Conservation (phyloP, 495 filamentous ascomycete species). For the Daldinia vernicosa region DNA sequence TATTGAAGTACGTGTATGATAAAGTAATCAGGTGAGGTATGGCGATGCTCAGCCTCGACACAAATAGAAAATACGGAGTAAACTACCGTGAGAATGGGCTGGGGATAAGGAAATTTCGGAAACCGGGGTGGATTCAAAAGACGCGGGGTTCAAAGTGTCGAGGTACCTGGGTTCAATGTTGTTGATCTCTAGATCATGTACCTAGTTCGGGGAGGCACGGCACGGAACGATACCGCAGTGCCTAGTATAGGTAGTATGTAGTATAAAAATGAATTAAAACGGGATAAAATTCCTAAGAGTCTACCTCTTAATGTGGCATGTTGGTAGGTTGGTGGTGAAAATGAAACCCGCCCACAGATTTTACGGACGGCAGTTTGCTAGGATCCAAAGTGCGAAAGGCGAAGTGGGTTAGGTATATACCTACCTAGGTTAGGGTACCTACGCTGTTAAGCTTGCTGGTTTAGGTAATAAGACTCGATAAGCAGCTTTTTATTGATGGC, state of each 20-base stretch:
- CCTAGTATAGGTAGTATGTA: background rate
- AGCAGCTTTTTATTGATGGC: conserved; percentile 4
- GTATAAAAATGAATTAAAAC: conserved; percentile 9
- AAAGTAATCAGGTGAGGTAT: conserved; percentile 30
- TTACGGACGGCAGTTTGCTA: background rate
- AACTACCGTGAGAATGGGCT: conserved; percentile 31
- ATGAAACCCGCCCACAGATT: background rate
- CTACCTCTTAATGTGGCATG: background rate
- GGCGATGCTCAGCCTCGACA: conserved; percentile 39
- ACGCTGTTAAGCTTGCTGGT: background rate
- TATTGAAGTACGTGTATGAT: conserved; percentile 25
- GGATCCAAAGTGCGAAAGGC: background rate
- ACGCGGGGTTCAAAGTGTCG: conserved; percentile 31
- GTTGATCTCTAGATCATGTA: background rate
- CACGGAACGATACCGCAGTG: conserved; percentile 21
- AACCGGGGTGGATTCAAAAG: conserved; percentile 33
- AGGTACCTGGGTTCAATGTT: background rate
- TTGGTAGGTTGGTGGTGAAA: background rate
- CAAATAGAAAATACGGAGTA: conserved; percentile 43
- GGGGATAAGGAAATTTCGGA: conserved; percentile 30
- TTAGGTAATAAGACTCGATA: conserved; percentile 30
- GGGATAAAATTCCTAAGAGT: background rate
- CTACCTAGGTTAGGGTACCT: background rate
- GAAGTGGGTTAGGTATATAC: conserved; percentile 5
- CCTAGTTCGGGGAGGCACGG: background rate